phyloP scores from a whole-genome alignment of 495 filamentous ascomycete species.

The Penicillium daleae region DNA sequence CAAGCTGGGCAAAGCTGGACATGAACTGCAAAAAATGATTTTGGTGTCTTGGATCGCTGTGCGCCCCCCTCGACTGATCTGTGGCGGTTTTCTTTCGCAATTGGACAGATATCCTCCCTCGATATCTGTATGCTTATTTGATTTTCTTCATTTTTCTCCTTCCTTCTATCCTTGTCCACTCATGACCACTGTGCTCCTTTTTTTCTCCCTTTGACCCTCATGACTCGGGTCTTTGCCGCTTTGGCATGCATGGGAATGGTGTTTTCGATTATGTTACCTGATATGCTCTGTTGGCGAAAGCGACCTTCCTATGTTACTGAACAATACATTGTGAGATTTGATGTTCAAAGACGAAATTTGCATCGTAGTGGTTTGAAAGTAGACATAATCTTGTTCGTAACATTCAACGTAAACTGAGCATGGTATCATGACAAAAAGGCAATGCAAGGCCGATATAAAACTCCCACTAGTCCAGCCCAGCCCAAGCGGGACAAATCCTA shows the following conservation, averaged over 20 bases:
- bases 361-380: neutral
- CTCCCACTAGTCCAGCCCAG: neutral
- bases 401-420: conserved; percentile 6
- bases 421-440: conserved; percentile 25
- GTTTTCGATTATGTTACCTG: conserved; percentile 42
- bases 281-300: conserved; percentile 42
- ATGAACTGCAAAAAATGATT: conserved; percentile 28
- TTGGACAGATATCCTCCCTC: conserved; percentile 11
- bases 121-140: conserved; percentile 12
- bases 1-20: conserved; percentile 38
- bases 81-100: conserved; percentile 19
- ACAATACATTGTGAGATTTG: conserved; percentile 29
- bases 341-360: conserved; percentile 9
- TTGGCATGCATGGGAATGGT: conserved; percentile 53
- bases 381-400: conserved; percentile 3
- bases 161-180: conserved; percentile 24
- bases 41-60: conserved; percentile 31
- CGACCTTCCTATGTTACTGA: conserved; percentile 38
- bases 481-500: neutral
- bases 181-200: conserved; percentile 27
- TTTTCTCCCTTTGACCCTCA: conserved; percentile 35
- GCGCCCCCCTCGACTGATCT: conserved; percentile 23
- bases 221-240: conserved; percentile 41
- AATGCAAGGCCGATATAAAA: conserved; percentile 3
- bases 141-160: conserved; percentile 24